Percentiles rank a stretch among this genome's conserved stretches.
Conservation (phyloP, 495 filamentous ascomycete genomes). For the Arthonia radiata region DNA sequence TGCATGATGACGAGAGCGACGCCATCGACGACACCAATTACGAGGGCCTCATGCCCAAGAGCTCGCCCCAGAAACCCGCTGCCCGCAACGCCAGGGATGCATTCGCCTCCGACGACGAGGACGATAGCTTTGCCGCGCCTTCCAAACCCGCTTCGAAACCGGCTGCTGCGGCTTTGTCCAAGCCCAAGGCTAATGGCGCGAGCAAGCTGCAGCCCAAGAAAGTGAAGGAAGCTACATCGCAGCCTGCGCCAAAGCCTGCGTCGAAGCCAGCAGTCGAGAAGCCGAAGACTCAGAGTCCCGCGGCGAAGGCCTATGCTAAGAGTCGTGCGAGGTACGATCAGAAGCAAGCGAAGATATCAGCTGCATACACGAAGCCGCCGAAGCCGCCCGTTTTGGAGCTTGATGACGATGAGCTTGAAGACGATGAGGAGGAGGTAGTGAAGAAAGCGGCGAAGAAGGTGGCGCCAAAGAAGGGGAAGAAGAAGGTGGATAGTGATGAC, state of each 20-base stretch:
- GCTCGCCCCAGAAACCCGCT: conserved; percentile 28
- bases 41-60: conserved; percentile 44
- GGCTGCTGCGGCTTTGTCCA: conserved; percentile 14
- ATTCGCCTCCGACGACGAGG: conserved; percentile 34
- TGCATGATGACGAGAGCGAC: conserved; percentile 30
- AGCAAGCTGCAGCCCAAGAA: too few species aligned
- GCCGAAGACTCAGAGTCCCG: conserved; percentile 34
- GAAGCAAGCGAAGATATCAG: conserved; percentile 36
- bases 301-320: conserved; percentile 64
- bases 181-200: too few species aligned
- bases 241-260: conserved; percentile 8
- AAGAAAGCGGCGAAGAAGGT: background rate
- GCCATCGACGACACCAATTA: conserved; percentile 63
- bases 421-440: too few species aligned
- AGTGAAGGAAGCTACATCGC: conserved; percentile 10
- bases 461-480: conserved; percentile 20
- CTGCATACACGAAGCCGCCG: too few species aligned
- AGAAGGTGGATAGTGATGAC: conserved; percentile 7
- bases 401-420: too few species aligned
- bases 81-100: conserved; percentile 31
- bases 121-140: conserved; percentile 16
- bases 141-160: conserved; percentile 14
- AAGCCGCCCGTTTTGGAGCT: too few species aligned
- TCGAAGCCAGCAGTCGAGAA: conserved; percentile 17
- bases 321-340: too few species aligned